Conservation (phyloP, 2,329 filamentous ascomycete species). For the Fusarium robinianum region DNA sequence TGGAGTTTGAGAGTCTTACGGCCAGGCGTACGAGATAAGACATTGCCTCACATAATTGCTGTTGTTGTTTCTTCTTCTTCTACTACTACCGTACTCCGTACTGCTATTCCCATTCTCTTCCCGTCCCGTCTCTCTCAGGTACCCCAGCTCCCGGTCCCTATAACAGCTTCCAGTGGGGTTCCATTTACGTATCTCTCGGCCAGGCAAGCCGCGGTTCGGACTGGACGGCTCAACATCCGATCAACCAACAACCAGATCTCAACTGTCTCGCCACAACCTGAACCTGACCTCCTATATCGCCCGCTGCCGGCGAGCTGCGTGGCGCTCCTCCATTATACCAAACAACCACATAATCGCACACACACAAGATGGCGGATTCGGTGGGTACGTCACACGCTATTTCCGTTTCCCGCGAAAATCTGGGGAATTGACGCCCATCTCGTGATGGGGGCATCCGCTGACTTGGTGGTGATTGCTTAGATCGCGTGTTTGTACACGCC, state of each 20-base stretch:
- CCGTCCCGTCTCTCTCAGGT: constrained; percentile 3
- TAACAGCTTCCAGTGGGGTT: constrained; percentile 28
- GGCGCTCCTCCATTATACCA: constrained; percentile 17
- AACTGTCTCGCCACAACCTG: constrained; percentile 23
- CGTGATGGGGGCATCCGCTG: constrained; percentile 12
- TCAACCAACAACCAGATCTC: constrained; percentile 24
- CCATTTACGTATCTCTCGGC: too few relatives aligned
- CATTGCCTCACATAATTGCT: constrained; percentile 2
- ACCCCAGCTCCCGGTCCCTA: constrained; percentile 7
- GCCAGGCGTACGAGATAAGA: constrained; percentile 18
- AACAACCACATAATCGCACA: too few relatives aligned
- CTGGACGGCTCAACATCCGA: constrained; percentile 36
- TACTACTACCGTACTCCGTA: too few relatives aligned
- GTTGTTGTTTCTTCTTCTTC: constrained; percentile 3
- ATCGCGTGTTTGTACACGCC: constrained; percentile 98
- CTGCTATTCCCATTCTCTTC: constrained; percentile 7
- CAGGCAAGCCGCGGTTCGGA: constrained; percentile 37
- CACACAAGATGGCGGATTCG: constrained; percentile 37
- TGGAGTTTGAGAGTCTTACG: constrained; percentile 29
- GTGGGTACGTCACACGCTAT: constrained; percentile 34
- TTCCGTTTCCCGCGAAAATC: constrained; percentile 1
- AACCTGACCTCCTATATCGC: too few relatives aligned
- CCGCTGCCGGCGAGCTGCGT: constrained; percentile 23
- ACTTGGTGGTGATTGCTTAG: constrained; percentile 57
- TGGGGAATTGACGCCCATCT: background rate